These are phyloP conservation scores for Ogataea sp. DNA, from an alignment of 805 yeast species.

Conservation along the genomic window DNA sequence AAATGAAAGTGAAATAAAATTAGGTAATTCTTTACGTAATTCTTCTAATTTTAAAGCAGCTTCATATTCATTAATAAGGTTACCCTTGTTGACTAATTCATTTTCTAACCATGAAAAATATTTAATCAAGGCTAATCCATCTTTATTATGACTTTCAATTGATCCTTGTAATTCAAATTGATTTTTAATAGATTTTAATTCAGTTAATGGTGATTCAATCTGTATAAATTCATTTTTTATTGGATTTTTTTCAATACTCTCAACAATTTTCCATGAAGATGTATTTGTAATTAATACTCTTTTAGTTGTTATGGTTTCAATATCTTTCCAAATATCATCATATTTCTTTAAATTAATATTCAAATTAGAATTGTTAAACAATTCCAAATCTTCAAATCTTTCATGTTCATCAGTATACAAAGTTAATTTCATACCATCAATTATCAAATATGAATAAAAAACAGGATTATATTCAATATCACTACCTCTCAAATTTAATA, in stretches of 20 bases:
- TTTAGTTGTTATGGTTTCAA: conserved; percentile 15
- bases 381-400: conserved; percentile 30
- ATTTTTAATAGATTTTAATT: conserved; percentile 46
- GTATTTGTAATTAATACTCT: conserved; percentile 45
- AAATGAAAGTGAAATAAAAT: conserved; percentile 59
- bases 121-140: conserved; percentile 46
- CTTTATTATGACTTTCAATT: conserved; percentile 44
- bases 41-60: conserved; percentile 54
- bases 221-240: conserved; percentile 11
- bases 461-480: conserved; percentile 51
- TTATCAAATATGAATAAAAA: conserved; percentile 41
- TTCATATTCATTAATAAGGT: conserved; percentile 51
- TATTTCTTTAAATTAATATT: conserved; percentile 37
- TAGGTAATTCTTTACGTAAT: conserved; percentile 44
- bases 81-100: conserved; percentile 31
- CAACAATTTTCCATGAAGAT: conserved; percentile 63
- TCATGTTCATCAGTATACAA: conserved; percentile 34
- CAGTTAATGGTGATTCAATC: conserved; percentile 50
- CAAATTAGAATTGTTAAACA: conserved; percentile 32
- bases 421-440: conserved; percentile 30
- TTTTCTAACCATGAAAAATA: conserved; percentile 55
- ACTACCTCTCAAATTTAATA: conserved; percentile 63
- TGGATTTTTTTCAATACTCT: conserved; percentile 25
- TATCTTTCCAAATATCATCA: conserved; percentile 35
- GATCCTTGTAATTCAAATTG: conserved; percentile 42